Conservation (phyloP, 164 flowering plant species). For the Warburgia ugandensis region DNA sequence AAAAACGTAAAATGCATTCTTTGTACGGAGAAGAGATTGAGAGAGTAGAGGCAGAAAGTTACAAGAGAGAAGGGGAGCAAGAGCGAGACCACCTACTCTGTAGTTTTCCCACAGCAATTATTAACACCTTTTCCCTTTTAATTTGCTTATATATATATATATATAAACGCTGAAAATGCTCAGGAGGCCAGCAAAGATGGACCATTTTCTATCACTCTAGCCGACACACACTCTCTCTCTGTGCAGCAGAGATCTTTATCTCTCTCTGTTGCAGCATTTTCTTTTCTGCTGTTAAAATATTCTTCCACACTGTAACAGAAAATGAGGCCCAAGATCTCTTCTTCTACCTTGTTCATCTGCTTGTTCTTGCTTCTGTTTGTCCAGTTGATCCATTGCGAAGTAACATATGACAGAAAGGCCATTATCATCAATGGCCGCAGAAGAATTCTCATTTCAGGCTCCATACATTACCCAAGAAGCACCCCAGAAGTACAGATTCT, state of each 20-base stretch:
- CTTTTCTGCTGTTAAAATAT: not conserved
- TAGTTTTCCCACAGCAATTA: too few species aligned
- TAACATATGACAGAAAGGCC: constrained; percentile 16
- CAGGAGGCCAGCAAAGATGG: too few species aligned
- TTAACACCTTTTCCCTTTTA: too few species aligned
- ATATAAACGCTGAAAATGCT: not conserved
- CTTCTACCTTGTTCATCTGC: not conserved
- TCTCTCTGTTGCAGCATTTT: not conserved
- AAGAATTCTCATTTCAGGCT: constrained; percentile 19
- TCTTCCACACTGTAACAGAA: too few species aligned
- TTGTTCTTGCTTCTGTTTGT: constrained; percentile 2
- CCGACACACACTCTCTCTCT: not conserved
- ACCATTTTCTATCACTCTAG: not conserved
- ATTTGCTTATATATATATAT: not conserved
- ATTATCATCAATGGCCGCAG: constrained; percentile 17
- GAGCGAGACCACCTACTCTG: too few species aligned
- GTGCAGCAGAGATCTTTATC: too few species aligned
- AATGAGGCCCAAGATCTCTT: constrained; percentile 3
- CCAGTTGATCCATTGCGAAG: constrained; percentile 7
- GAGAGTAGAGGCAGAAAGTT: too few species aligned
- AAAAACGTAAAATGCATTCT: too few species aligned
- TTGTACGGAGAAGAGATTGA: too few species aligned
- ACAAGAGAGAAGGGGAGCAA: too few species aligned
- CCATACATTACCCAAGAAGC: constrained; percentile 18
- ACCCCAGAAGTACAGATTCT: constrained; percentile 14